phyloP scores from a whole-genome alignment of 768 basidiomycete genomes.

The Russula earlei region DNA sequence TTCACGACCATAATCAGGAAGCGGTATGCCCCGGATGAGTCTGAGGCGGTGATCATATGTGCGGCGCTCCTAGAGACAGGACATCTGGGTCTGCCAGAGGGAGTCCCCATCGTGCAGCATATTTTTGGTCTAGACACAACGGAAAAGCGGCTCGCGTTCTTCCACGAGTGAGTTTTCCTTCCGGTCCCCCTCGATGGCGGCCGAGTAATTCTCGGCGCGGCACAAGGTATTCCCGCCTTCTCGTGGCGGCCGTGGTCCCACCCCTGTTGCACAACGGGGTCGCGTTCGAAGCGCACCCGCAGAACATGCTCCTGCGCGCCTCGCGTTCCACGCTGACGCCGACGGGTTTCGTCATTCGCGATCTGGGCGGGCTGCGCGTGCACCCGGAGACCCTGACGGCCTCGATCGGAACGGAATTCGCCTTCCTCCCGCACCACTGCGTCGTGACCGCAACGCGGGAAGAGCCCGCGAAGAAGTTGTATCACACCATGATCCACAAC shows the following conservation, averaged over 20 bases:
- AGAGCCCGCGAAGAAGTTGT: constrained; percentile 47
- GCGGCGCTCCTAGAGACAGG: constrained; percentile 46
- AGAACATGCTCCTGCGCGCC: constrained; percentile 45
- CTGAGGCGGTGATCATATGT: constrained; percentile 39
- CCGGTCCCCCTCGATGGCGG: no score
- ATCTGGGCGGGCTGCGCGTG: constrained; percentile 48
- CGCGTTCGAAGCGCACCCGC: constrained; percentile 54
- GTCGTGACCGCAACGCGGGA: constrained; percentile 38
- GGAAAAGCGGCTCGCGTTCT: constrained; percentile 37
- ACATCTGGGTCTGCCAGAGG: constrained; percentile 33
- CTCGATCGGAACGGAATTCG: constrained; percentile 39
- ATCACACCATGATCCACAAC: constrained; percentile 52
- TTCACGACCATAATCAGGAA: constrained; percentile 42
- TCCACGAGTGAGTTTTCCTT: constrained; percentile 33
- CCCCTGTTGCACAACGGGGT: constrained; percentile 45
- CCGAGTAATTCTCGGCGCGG: not conserved
- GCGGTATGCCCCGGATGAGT: constrained; percentile 31
- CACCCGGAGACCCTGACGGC: constrained; percentile 39
- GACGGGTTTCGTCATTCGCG: constrained; percentile 45
- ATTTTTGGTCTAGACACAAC: constrained; percentile 38
- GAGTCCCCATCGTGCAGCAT: constrained; percentile 40
- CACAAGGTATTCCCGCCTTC: constrained; percentile 41
- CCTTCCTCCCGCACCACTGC: constrained; percentile 45
- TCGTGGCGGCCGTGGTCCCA: constrained; percentile 43
- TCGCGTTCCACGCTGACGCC: constrained; percentile 34